phyloP scores from a whole-genome alignment of 257 asterid genomes.

The Buddleja alternifolia region DNA sequence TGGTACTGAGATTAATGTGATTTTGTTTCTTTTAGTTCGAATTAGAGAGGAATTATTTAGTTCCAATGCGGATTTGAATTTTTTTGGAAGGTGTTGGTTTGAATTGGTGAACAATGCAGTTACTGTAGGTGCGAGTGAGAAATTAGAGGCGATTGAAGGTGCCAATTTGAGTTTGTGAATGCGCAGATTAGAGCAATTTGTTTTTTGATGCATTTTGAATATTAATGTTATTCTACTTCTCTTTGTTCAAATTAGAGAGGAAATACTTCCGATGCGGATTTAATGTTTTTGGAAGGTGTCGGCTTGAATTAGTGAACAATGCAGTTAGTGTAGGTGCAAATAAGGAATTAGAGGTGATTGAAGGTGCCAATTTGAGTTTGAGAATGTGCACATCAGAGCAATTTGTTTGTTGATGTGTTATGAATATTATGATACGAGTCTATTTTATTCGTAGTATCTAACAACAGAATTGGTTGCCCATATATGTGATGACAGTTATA shows the following conservation, averaged over 20 bases:
- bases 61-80: conserved; percentile 1
- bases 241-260: neutral
- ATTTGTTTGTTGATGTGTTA: conserved; percentile 2
- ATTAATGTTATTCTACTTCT: too few relatives aligned
- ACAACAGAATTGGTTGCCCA: neutral
- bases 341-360: conserved; percentile 7
- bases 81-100: conserved; percentile 15
- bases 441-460: neutral
- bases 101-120: conserved; percentile 1
- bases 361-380: conserved; percentile 23
- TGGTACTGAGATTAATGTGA: neutral
- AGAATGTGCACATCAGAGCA: conserved; percentile 12
- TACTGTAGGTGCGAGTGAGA: neutral
- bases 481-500: neutral
- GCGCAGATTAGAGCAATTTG: conserved; percentile 14
- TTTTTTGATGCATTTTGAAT: conserved; percentile 3
- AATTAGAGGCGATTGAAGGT: conserved; percentile 16
- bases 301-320: conserved; percentile 7
- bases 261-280: conserved; percentile 17
- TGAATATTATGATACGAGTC: conserved; percentile 2
- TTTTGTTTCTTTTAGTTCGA: neutral
- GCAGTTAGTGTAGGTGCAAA: neutral
- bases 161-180: conserved; percentile 23
- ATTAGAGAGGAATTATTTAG: conserved; percentile 10
- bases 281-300: conserved; percentile 7